Evolutionary conservation across 805 yeast species (phyloP).

Genomic region (Yamadazyma phyllophila): DNA sequence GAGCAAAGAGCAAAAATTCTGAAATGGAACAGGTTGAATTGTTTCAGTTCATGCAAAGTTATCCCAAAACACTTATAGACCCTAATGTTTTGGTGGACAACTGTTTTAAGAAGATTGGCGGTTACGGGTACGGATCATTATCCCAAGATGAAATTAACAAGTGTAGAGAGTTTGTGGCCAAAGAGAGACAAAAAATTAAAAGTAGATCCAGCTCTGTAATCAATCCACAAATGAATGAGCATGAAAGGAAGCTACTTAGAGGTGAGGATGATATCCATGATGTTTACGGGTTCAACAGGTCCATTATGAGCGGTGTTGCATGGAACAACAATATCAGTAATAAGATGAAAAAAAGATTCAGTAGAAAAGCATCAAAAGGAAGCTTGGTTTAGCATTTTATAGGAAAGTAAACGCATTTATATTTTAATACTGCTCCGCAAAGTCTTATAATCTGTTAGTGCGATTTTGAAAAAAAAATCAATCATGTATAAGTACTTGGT

Average conservation of each 20-base stretch:
- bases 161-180: constrained; percentile 75
- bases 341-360: constrained; percentile 45
- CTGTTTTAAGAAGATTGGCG: constrained; percentile 71
- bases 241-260: constrained; percentile 31
- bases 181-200: constrained; percentile 47
- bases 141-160: constrained; percentile 80
- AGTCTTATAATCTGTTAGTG: background rate
- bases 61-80: constrained; percentile 69
- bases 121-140: constrained; percentile 62
- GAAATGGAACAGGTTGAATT: constrained; percentile 48
- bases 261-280: constrained; percentile 37
- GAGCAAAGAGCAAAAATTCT: constrained; percentile 18
- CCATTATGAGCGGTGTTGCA: constrained; percentile 53
- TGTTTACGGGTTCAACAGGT: constrained; percentile 42
- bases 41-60: constrained; percentile 82
- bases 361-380: constrained; percentile 15
- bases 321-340: constrained; percentile 62
- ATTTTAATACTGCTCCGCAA: background rate
- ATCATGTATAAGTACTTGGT: constrained; percentile 44
- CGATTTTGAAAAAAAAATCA: background rate
- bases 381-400: constrained; percentile 2
- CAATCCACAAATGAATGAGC: constrained; percentile 37
- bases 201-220: constrained; percentile 26
- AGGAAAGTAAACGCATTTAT: background rate
- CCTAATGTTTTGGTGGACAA: constrained; percentile 68